These are phyloP conservation scores for Nemania sp. DNA, from an alignment of 2,329 filamentous ascomycete genomes.

Conservation along the genomic window DNA sequence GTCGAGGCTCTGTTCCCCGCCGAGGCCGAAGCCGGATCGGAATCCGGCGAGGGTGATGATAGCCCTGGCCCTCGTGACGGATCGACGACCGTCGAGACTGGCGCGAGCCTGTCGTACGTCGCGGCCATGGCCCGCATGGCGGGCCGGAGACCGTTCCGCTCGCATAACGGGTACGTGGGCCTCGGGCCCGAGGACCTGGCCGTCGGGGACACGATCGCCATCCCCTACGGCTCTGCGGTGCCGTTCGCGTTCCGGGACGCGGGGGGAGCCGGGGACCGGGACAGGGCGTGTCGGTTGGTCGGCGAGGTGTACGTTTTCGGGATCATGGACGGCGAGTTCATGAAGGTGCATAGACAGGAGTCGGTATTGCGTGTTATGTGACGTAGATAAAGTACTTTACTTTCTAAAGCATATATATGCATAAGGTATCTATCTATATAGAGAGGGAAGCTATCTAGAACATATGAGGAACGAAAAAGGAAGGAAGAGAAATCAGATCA, in stretches of 20 bases:
- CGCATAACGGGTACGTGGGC: slow-evolving; percentile 27
- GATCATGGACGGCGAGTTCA: slow-evolving; percentile 35
- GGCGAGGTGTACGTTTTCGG: slow-evolving; percentile 30
- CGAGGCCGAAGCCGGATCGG: not conserved
- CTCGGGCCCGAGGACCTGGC: slow-evolving; percentile 25
- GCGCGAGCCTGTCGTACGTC: slow-evolving; percentile 14
- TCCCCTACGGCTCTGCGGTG: slow-evolving; percentile 31
- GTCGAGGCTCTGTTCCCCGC: slow-evolving; percentile 18
- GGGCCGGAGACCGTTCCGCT: slow-evolving; percentile 26
- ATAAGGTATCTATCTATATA: too few relatives aligned
- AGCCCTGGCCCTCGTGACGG: not conserved
- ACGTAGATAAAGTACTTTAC: not conserved
- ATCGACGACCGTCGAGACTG: not conserved
- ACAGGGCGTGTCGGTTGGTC: slow-evolving; percentile 12
- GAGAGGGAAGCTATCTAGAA: too few relatives aligned
- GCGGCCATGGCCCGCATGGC: slow-evolving; percentile 22
- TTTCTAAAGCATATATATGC: too few relatives aligned
- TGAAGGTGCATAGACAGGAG: slow-evolving; percentile 33
- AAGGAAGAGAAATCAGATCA: too few relatives aligned
- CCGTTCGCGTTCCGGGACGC: slow-evolving; percentile 26
- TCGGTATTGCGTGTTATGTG: slow-evolving; percentile 25
- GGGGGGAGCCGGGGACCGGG: not conserved
- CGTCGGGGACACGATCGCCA: slow-evolving; percentile 21
- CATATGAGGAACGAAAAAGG: too few relatives aligned
- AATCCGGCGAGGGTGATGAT: not conserved